Conservation (phyloP, 1,284 basidiomycete species). For the Puccinia novopanici region DNA sequence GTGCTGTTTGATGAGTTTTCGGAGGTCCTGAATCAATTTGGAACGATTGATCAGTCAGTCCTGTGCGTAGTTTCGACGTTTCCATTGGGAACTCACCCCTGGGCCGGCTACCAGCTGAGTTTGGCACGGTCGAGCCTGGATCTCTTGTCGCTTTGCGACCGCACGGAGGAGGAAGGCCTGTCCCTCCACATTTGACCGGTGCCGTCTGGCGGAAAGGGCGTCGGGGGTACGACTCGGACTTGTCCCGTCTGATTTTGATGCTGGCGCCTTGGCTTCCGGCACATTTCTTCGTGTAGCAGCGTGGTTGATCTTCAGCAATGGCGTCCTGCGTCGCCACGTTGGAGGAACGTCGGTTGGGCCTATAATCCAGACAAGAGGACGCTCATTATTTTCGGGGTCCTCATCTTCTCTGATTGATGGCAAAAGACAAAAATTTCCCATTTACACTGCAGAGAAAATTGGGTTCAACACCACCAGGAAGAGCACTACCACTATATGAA, state of each 20-base stretch:
- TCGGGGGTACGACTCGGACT: background rate
- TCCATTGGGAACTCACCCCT: background rate
- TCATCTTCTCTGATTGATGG: background rate
- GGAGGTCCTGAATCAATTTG: background rate
- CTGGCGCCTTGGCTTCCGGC: background rate
- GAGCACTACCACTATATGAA: background rate
- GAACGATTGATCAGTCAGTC: background rate
- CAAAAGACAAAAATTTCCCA: background rate
- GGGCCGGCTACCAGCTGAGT: background rate
- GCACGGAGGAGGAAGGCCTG: slow-evolving; percentile 8
- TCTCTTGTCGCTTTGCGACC: background rate
- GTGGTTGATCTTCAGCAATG: background rate
- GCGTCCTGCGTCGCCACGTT: background rate
- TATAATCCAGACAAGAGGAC: background rate
- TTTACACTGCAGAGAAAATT: background rate
- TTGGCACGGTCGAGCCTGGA: background rate
- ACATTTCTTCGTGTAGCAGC: background rate
- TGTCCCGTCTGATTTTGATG: background rate
- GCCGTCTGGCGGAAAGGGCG: slow-evolving; percentile 11
- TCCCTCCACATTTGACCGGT: slow-evolving; percentile 16
- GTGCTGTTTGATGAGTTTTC: slow-evolving; percentile 7
- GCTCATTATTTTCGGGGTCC: background rate
- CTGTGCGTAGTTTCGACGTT: background rate
- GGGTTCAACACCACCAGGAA: background rate
- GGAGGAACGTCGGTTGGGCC: background rate